phyloP scores from a whole-genome alignment of 345 rosid species.

The Alliaria petiolata region DNA sequence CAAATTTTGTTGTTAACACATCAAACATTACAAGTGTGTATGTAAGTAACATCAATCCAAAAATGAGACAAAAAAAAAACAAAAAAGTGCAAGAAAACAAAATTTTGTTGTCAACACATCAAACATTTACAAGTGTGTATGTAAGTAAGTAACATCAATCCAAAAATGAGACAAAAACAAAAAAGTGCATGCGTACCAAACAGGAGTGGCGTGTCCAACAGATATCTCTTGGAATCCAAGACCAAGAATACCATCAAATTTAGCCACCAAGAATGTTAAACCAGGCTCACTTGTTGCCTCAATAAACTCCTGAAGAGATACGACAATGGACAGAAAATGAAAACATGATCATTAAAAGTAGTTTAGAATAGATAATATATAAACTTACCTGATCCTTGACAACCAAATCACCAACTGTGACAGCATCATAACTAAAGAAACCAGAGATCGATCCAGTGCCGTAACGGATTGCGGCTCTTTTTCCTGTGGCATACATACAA shows the following conservation, averaged over 20 bases:
- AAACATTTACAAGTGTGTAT: no score
- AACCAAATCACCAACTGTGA: conserved; percentile 71
- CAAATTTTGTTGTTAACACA: neutral
- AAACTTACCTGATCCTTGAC: conserved; percentile 69
- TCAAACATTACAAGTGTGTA: neutral
- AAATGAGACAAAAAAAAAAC: neutral
- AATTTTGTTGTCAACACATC: no score
- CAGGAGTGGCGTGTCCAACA: conserved; percentile 70
- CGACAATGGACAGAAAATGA: neutral
- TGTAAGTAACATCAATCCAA: neutral
- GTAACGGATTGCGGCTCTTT: conserved; percentile 65
- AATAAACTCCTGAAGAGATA: conserved; percentile 61
- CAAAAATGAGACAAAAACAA: neutral
- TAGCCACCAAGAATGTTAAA: conserved; percentile 70
- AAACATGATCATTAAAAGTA: neutral
- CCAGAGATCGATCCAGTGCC: conserved; percentile 90
- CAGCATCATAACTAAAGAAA: conserved; percentile 79
- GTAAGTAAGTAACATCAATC: neutral
- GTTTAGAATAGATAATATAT: neutral
- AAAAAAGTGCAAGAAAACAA: neutral
- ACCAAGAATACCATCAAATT: conserved; percentile 92
- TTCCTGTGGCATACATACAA: conserved; percentile 38
- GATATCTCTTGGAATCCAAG: conserved; percentile 91
- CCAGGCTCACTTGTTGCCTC: conserved; percentile 90
- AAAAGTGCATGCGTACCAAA: conserved; percentile 47